Base-by-base conservation (phyloP, 768 basidiomycete species). In the Thelephora aurantiotincta region DNA sequence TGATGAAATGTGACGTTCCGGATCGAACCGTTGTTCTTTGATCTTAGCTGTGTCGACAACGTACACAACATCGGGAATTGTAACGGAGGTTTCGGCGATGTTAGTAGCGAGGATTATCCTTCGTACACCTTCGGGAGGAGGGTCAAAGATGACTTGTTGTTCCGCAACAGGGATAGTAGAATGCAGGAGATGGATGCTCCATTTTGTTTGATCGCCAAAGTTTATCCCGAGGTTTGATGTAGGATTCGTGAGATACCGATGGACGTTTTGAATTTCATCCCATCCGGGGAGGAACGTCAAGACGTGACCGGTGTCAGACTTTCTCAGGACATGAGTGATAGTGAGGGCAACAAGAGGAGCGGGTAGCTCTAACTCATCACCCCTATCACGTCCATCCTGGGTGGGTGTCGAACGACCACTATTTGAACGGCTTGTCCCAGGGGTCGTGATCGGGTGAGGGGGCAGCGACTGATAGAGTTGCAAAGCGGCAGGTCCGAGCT, bases 51-150 rank as follows among this genome's bases (percentile, higher is more conserved):
- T 75, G 57, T 98, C 94, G 38, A 97, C 79, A 26, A 98, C 93
- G 56, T 88, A 92, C 9, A 94, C 88, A 20, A 96, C 88, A 54
- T 94, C 88, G 1, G 91, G 91, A 54, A 97, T 94, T 3, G 93
- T 97, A 54, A 96, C 73, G 3, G 89, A 92, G 2, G 92, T 93
- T 64, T 97, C 93, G 11, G 92, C 92, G 41, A 96, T 91, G 60
- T 96, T 96, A 35, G 93, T 98, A 4, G 92, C 77, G 43, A 97
- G 70, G 54, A 98, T 94, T 57, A 98, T 72, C 20, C 92, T 78
- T 48, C 92, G 80, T 16, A 89, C 71, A 9, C 89, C 89, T 2
- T 59, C 51, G 0, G 79, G 72, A 6, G 91, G 83, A 1, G 89
- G 84, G 18, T 87, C 80, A 58, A 96, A 96, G 45, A 97, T 82